Percentiles rank a stretch among this genome's conserved stretches.
These are phyloP conservation scores for Bolboschoenoplectus hybrid DNA, from an alignment of 202 grass and related monocot species.

Conservation along the genomic window DNA sequence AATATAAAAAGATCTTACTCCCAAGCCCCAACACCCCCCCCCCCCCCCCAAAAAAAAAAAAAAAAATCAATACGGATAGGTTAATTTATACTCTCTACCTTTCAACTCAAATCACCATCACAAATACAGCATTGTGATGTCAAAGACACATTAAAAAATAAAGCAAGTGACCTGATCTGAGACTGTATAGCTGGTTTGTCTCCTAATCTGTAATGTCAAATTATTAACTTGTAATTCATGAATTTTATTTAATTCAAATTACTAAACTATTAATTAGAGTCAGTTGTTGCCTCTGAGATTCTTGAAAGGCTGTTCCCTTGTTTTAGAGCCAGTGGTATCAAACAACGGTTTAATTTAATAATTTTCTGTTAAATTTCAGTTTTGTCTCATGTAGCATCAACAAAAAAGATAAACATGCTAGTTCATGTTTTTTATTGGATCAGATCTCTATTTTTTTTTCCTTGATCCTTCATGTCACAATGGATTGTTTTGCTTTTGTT, in stretches of 20 bases:
- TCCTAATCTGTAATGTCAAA: slow-evolving; percentile 21
- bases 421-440: slow-evolving; percentile 8
- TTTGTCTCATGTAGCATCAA: slow-evolving; percentile 34
- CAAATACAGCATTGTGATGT: not conserved
- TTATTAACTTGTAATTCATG: not conserved
- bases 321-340: slow-evolving; percentile 11
- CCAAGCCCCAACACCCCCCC: not conserved
- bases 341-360: not conserved
- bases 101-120: not conserved
- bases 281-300: slow-evolving; percentile 39
- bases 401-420: slow-evolving; percentile 38
- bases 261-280: slow-evolving; percentile 21
- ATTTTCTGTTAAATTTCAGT: slow-evolving; percentile 21
- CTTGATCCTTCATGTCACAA: not conserved
- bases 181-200: slow-evolving; percentile 28
- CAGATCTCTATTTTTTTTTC: slow-evolving; percentile 13
- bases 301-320: slow-evolving; percentile 32
- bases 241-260: slow-evolving; percentile 20
- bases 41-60: too few species aligned
- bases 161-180: not conserved
- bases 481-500: not conserved
- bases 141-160: slow-evolving; percentile 12
- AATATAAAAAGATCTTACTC: not conserved
- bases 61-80: not conserved
- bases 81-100: not conserved